Evolutionary conservation across 345 rosid genomes (phyloP).

Genomic region (Melaleuca alternifolia): DNA sequence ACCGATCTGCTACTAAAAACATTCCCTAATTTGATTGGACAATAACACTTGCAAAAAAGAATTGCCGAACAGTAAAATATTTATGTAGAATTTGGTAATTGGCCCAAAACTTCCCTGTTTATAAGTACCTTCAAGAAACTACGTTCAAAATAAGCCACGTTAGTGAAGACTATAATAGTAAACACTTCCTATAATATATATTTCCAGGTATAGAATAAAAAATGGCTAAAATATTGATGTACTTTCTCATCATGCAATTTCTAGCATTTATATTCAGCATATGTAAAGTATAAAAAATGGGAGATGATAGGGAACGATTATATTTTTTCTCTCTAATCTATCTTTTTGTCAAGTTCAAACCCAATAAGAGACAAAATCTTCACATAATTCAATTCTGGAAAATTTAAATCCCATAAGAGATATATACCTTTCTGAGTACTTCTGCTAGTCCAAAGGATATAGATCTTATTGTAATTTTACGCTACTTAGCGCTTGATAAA

Average conservation of each 20-base stretch:
- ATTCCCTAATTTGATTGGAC: too few species aligned
- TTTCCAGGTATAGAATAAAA: too few species aligned
- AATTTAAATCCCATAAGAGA: neutral
- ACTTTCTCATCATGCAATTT: neutral
- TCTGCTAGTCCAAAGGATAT: neutral
- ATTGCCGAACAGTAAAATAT: neutral
- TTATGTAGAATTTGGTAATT: neutral
- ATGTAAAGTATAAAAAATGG: neutral
- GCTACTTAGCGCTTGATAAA: neutral
- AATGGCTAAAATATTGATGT: too few species aligned
- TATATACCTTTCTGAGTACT: neutral
- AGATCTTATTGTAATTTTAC: neutral
- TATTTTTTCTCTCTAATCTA: neutral
- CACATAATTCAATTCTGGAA: neutral
- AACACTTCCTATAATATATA: too few species aligned
- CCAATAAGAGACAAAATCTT: neutral
- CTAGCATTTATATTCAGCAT: neutral
- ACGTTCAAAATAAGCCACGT: neutral
- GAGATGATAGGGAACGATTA: neutral
- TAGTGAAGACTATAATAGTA: neutral
- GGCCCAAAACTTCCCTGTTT: too few species aligned
- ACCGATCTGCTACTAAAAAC: too few species aligned
- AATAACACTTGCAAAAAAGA: too few species aligned
- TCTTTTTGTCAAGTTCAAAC: neutral
- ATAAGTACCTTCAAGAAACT: neutral